Percentiles rank a stretch among this genome's conserved stretches.
Conservation (phyloP, 805 yeast genomes). For the Aciculoconidium aculeatum region DNA sequence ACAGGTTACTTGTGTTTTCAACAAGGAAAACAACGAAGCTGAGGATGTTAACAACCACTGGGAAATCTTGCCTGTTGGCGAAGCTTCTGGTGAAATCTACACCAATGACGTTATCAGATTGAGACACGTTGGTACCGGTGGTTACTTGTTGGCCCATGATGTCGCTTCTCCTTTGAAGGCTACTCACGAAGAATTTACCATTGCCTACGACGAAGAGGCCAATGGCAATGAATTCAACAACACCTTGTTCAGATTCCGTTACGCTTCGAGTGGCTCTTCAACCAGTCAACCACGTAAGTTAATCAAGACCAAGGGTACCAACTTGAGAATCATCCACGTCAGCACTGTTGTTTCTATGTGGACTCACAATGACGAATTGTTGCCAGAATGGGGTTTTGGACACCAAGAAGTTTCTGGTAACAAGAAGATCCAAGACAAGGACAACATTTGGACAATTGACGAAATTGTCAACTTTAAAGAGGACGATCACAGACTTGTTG, state of each 20-base stretch:
- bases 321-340: slow-evolving; percentile 69
- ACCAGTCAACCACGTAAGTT: slow-evolving; percentile 44
- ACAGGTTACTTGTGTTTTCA: slow-evolving; percentile 73
- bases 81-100: slow-evolving; percentile 29
- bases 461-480: slow-evolving; percentile 50
- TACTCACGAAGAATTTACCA: slow-evolving; percentile 90
- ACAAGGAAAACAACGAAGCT: slow-evolving; percentile 23
- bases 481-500: slow-evolving; percentile 55
- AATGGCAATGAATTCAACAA: slow-evolving; percentile 49
- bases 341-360: slow-evolving; percentile 90
- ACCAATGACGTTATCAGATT: slow-evolving; percentile 76
- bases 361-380: slow-evolving; percentile 76
- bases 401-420: slow-evolving; percentile 96
- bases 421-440: slow-evolving; percentile 64
- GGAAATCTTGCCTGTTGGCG: slow-evolving; percentile 66
- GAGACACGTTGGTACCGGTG: slow-evolving; percentile 74
- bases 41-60: slow-evolving; percentile 71
- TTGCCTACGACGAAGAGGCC: slow-evolving; percentile 54
- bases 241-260: slow-evolving; percentile 72
- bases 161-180: slow-evolving; percentile 92
- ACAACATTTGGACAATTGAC: slow-evolving; percentile 75
- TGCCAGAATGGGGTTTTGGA: slow-evolving; percentile 92
- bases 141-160: slow-evolving; percentile 82
- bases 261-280: slow-evolving; percentile 24
- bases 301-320: slow-evolving; percentile 65